phyloP scores from a whole-genome alignment of 495 filamentous ascomycete species.

The Aspergillus leporis region DNA sequence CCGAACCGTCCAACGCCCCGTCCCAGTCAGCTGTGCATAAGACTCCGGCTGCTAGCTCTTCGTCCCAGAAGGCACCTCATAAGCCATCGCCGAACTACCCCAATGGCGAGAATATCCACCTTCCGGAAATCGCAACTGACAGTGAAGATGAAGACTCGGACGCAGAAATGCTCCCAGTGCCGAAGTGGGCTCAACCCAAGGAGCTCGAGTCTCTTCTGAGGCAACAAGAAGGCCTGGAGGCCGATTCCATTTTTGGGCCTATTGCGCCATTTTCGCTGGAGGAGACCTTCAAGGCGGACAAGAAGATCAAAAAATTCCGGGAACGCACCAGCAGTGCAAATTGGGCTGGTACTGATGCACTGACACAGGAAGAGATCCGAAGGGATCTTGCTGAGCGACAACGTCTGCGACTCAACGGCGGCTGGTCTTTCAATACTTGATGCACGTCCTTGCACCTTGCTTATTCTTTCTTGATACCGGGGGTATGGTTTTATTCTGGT shows the following conservation, averaged over 20 bases:
- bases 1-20: slow-evolving; percentile 58
- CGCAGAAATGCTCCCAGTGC: slow-evolving; percentile 57
- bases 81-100: slow-evolving; percentile 77
- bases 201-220: slow-evolving; percentile 67
- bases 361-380: slow-evolving; percentile 86
- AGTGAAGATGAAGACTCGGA: slow-evolving; percentile 79
- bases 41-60: slow-evolving; percentile 44
- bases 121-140: slow-evolving; percentile 88
- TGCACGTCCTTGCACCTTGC: neutral
- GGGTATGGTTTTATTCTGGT: neutral
- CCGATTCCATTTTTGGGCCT: slow-evolving; percentile 85
- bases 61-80: slow-evolving; percentile 42
- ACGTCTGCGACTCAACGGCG: slow-evolving; percentile 77
- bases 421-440: slow-evolving; percentile 64
- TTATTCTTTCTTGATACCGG: neutral
- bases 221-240: slow-evolving; percentile 79
- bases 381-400: slow-evolving; percentile 79
- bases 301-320: slow-evolving; percentile 80
- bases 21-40: slow-evolving; percentile 54
- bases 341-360: slow-evolving; percentile 79
- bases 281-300: slow-evolving; percentile 85
- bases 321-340: slow-evolving; percentile 89
- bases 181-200: slow-evolving; percentile 83
- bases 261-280: slow-evolving; percentile 87
- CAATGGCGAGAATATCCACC: slow-evolving; percentile 76